phyloP scores from a whole-genome alignment of 805 yeast genomes.

The Zygoascus tannicola region DNA sequence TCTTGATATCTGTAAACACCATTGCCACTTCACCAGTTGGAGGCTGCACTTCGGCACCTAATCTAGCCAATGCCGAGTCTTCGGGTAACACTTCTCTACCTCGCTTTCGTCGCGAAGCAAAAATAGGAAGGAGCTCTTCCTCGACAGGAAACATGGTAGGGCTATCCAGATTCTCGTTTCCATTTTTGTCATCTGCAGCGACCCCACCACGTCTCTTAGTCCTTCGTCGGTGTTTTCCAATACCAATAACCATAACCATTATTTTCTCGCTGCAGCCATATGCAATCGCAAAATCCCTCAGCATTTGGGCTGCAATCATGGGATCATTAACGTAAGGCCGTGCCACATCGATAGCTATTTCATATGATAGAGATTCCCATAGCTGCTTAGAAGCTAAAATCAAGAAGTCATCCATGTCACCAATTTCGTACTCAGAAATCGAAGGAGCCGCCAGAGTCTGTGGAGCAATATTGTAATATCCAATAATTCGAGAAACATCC shows the following conservation, averaged over 20 bases:
- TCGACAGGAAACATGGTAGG: slow-evolving; percentile 17
- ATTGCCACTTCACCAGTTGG: slow-evolving; percentile 92
- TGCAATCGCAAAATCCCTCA: slow-evolving; percentile 89
- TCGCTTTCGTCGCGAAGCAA: slow-evolving; percentile 33
- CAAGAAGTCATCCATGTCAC: slow-evolving; percentile 71
- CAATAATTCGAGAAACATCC: slow-evolving; percentile 83
- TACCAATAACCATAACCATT: slow-evolving; percentile 69
- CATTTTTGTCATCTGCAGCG: slow-evolving; percentile 5
- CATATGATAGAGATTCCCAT: slow-evolving; percentile 78
- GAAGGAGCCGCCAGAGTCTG: slow-evolving; percentile 86
- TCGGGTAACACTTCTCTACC: slow-evolving; percentile 47
- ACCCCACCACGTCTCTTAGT: slow-evolving; percentile 8
- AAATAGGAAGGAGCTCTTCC: slow-evolving; percentile 25
- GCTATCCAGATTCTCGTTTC: slow-evolving; percentile 1
- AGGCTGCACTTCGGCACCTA: slow-evolving; percentile 80
- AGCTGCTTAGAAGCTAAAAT: slow-evolving; percentile 74
- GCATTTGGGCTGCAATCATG: slow-evolving; percentile 81
- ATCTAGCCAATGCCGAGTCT: slow-evolving; percentile 70
- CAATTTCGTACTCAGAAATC: slow-evolving; percentile 49
- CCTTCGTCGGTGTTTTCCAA: slow-evolving; percentile 21
- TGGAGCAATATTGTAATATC: slow-evolving; percentile 76
- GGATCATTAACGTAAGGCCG: slow-evolving; percentile 64
- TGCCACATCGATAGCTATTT: slow-evolving; percentile 83
- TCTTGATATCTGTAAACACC: slow-evolving; percentile 95
- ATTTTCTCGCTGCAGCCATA: slow-evolving; percentile 79